Evolutionary conservation across 2,329 filamentous ascomycete species (phyloP).

Genomic region (Cladophialophora carrionii): DNA sequence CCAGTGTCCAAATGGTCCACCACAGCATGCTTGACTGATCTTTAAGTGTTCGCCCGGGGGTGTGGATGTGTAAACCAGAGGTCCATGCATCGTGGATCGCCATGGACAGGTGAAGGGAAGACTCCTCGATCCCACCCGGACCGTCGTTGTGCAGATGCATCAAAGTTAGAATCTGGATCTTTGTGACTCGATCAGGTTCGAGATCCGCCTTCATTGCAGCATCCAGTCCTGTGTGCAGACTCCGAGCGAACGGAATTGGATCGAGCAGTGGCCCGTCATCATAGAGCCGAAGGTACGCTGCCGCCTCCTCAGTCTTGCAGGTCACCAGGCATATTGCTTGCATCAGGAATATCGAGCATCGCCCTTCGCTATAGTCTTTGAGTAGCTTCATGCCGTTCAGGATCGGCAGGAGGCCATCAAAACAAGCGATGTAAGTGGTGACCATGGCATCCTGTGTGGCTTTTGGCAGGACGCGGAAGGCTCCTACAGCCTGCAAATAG

Average conservation of each 20-base stretch:
- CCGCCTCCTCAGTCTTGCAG: constrained; percentile 45
- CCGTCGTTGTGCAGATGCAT: constrained; percentile 50
- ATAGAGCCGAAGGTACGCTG: constrained; percentile 42
- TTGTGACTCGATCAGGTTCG: constrained; percentile 45
- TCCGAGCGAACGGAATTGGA: constrained; percentile 46
- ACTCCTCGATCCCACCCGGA: constrained; percentile 47
- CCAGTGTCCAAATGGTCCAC: constrained; percentile 49
- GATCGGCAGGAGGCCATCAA: constrained; percentile 47
- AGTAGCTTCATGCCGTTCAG: constrained; percentile 42
- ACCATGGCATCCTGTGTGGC: constrained; percentile 43
- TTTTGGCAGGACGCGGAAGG: constrained; percentile 41
- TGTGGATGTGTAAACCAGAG: constrained; percentile 46
- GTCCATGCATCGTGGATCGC: constrained; percentile 50
- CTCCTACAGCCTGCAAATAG: constrained; percentile 38
- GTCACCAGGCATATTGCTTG: constrained; percentile 48
- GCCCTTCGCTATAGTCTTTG: constrained; percentile 38
- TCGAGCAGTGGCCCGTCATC: constrained; percentile 42
- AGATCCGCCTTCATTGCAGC: constrained; percentile 46
- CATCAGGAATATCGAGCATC: constrained; percentile 44
- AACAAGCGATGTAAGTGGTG: constrained; percentile 45
- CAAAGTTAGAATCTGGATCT: constrained; percentile 46
- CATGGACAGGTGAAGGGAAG: constrained; percentile 47
- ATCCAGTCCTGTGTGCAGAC: constrained; percentile 45
- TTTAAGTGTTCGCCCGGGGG: constrained; percentile 41
- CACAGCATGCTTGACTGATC: constrained; percentile 44